Percentiles rank a stretch among this genome's conserved stretches.
Evolutionary conservation across 106 monocot species (phyloP).

Genomic region (Alisma plantagoaquatica): DNA sequence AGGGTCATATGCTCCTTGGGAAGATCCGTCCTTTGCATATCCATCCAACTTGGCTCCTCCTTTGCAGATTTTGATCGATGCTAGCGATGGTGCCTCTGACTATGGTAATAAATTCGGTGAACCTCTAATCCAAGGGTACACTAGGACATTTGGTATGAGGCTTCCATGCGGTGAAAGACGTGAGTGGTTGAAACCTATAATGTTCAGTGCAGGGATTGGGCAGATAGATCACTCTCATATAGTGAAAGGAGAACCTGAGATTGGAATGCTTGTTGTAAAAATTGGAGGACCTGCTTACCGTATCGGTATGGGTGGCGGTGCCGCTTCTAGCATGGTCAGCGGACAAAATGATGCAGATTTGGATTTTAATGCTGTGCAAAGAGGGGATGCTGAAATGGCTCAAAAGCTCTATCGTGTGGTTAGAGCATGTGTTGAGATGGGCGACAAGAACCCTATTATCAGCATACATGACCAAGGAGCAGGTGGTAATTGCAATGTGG

Average conservation of each 20-base stretch:
- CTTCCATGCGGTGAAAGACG: constrained; percentile 70
- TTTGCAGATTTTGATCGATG: constrained; percentile 73
- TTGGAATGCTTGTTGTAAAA: constrained; percentile 97
- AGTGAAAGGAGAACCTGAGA: constrained; percentile 64
- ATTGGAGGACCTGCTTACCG: constrained; percentile 94
- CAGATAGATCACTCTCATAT: constrained; percentile 82
- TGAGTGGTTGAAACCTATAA: constrained; percentile 97
- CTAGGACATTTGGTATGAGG: constrained; percentile 80
- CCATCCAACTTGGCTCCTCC: constrained; percentile 80
- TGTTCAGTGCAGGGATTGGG: constrained; percentile 94
- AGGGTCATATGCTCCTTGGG: constrained; percentile 82
- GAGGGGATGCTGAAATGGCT: constrained; percentile 99
- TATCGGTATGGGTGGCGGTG: constrained; percentile 98
- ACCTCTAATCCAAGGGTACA: constrained; percentile 87
- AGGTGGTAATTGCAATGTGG: constrained; percentile 97
- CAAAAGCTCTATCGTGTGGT: constrained; percentile 92
- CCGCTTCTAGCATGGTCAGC: constrained; percentile 98
- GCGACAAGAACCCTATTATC: constrained; percentile 74
- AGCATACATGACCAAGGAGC: constrained; percentile 99
- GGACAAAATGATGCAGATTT: constrained; percentile 94
- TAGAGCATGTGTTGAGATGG: constrained; percentile 85
- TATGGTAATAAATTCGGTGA: constrained; percentile 99
- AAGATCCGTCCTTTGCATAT: constrained; percentile 64
- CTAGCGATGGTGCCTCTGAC: constrained; percentile 94
- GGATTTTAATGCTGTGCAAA: constrained; percentile 93